Percentiles rank a stretch among this genome's conserved stretches.
Conservation (phyloP, 768 basidiomycete species). For the Boletus insuetus region DNA sequence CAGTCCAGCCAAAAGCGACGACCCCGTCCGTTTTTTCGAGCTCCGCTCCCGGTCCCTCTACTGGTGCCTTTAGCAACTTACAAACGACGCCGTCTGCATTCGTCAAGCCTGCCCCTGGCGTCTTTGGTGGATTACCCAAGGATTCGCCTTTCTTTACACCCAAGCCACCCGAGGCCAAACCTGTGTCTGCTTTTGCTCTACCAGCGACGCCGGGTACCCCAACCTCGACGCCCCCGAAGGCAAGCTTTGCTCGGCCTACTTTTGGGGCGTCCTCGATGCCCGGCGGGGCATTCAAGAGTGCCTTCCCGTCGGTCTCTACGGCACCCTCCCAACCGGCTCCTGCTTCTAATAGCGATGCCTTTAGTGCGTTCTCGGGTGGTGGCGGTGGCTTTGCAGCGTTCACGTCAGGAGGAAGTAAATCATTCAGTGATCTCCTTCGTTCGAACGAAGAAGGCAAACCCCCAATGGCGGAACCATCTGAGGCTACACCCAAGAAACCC, state of each 20-base stretch:
- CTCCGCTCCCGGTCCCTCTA: constrained; percentile 24
- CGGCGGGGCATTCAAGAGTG: constrained; percentile 17
- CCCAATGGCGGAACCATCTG: constrained; percentile 16
- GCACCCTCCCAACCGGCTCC: constrained; percentile 12
- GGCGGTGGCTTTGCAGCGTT: constrained; percentile 53
- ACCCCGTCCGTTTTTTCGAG: constrained; percentile 16
- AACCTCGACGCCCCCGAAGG: constrained; percentile 23
- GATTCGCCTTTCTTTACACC: constrained; percentile 57
- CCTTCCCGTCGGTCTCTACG: constrained; percentile 12
- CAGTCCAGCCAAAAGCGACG: not conserved
- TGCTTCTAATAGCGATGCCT: constrained; percentile 19
- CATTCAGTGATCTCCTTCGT: constrained; percentile 64
- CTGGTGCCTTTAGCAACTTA: constrained; percentile 42
- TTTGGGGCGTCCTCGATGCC: constrained; percentile 41
- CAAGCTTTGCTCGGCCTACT: constrained; percentile 24
- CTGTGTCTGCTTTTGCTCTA: constrained; percentile 40
- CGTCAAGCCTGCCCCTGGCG: constrained; percentile 36
- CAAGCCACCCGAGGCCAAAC: constrained; percentile 28
- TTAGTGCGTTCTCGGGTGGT: constrained; percentile 29
- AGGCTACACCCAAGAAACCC: constrained; percentile 12
- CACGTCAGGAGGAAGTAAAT: constrained; percentile 42
- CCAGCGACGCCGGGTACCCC: constrained; percentile 14
- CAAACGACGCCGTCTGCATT: constrained; percentile 35
- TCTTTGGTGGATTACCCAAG: constrained; percentile 34
- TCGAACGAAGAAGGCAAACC: constrained; percentile 27